These are phyloP conservation scores for Ophiosphaerella korrae DNA, from an alignment of 2,329 filamentous ascomycete genomes.

Conservation along the genomic window DNA sequence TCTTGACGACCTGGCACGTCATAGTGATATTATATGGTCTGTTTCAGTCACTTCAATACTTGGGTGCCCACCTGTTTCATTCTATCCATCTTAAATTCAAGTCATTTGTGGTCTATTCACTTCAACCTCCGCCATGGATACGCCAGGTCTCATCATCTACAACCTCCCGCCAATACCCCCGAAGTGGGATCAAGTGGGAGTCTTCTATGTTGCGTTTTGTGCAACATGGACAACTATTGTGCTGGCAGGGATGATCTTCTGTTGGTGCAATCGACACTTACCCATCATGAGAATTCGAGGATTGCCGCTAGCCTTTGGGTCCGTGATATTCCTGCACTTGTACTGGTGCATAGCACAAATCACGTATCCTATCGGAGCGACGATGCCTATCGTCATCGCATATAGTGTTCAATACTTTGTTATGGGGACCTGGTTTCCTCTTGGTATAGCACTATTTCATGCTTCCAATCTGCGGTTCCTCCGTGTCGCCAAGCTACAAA, in stretches of 20 bases:
- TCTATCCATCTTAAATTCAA: background rate
- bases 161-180: slow-evolving; percentile 16
- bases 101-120: background rate
- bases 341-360: slow-evolving; percentile 25
- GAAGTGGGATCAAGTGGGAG: slow-evolving; percentile 18
- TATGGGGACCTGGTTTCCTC: slow-evolving; percentile 25
- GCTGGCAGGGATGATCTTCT: slow-evolving; percentile 19
- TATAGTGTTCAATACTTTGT: slow-evolving; percentile 22
- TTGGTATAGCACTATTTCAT: slow-evolving; percentile 26
- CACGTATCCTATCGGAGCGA: slow-evolving; percentile 15
- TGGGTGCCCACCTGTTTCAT: too few species aligned
- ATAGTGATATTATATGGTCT: too few species aligned
- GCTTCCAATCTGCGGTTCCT: slow-evolving; percentile 22
- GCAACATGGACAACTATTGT: slow-evolving; percentile 21
- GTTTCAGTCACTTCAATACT: too few species aligned
- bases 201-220: slow-evolving; percentile 20
- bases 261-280: slow-evolving; percentile 18
- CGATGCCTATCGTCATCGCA: slow-evolving; percentile 18
- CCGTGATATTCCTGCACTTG: slow-evolving; percentile 19
- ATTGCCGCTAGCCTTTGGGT: slow-evolving; percentile 16
- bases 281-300: slow-evolving; percentile 20
- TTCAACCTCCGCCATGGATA: background rate
- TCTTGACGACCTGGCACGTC: too few species aligned
- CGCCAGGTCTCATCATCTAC: slow-evolving; percentile 15
- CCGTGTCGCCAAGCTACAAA: slow-evolving; percentile 19